phyloP scores from a whole-genome alignment of 2,329 filamentous ascomycete genomes.

The Clonostachys chloroleuca region DNA sequence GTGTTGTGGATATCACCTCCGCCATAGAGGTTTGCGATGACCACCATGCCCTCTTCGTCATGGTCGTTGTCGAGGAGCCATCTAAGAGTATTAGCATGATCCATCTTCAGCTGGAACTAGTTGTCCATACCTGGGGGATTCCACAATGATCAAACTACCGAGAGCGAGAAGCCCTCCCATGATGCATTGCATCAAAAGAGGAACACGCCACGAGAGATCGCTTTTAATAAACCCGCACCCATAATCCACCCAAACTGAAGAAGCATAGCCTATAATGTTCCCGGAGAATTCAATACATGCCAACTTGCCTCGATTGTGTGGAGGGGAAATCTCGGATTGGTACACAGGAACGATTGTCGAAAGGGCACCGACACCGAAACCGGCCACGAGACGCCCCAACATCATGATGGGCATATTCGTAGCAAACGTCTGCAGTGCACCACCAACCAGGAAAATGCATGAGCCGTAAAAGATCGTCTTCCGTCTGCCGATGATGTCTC shows the following conservation, averaged over 20 bases:
- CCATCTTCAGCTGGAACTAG: slow-evolving; percentile 2
- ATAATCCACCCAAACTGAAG: slow-evolving; percentile 98
- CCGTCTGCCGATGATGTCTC: slow-evolving; percentile 85
- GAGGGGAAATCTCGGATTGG: slow-evolving; percentile 92
- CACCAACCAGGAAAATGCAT: slow-evolving; percentile 79
- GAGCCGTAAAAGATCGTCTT: slow-evolving; percentile 93
- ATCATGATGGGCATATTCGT: slow-evolving; percentile 88
- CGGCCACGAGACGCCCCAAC: slow-evolving; percentile 76
- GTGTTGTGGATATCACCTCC: slow-evolving; percentile 91
- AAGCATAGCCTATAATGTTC: slow-evolving; percentile 93
- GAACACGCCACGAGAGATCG: slow-evolving; percentile 85
- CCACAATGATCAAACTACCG: slow-evolving; percentile 89
- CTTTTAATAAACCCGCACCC: slow-evolving; percentile 87
- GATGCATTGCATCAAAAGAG: slow-evolving; percentile 85
- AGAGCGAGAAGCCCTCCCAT: slow-evolving; percentile 85
- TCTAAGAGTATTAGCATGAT: slow-evolving; percentile 41
- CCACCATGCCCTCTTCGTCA: slow-evolving; percentile 96
- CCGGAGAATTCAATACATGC: slow-evolving; percentile 98
- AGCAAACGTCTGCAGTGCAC: slow-evolving; percentile 78
- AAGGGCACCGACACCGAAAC: slow-evolving; percentile 80
- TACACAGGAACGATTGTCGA: slow-evolving; percentile 93
- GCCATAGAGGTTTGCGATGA: slow-evolving; percentile 96
- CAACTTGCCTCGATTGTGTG: slow-evolving; percentile 91
- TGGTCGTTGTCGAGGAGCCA: slow-evolving; percentile 98
- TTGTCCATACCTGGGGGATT: slow-evolving; percentile 77